Conservation (phyloP, 2,329 filamentous ascomycete species). For the Davidsoniella virescens region DNA sequence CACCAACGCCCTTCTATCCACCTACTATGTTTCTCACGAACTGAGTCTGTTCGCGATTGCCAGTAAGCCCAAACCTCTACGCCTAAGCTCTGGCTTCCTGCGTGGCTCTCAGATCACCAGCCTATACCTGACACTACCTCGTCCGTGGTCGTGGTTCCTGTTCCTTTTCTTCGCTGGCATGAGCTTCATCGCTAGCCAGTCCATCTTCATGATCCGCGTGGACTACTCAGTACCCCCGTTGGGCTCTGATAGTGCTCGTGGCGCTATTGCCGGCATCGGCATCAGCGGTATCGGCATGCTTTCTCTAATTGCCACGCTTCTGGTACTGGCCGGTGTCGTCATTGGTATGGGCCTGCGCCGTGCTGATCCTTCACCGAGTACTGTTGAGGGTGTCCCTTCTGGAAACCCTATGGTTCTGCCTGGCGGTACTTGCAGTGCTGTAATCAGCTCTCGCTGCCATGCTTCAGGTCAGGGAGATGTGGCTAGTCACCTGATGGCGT, state of each 20-base stretch:
- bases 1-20: constrained; percentile 30
- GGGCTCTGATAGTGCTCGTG: constrained; percentile 6
- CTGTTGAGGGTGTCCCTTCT: constrained; percentile 21
- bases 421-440: constrained; percentile 34
- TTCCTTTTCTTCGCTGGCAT: constrained; percentile 27
- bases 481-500: constrained; percentile 23
- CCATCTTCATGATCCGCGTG: constrained; percentile 23
- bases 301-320: constrained; percentile 25
- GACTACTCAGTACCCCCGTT: constrained; percentile 16
- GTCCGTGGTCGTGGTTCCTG: constrained; percentile 28
- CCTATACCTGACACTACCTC: constrained; percentile 34
- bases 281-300: constrained; percentile 29
- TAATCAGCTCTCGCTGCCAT: constrained; percentile 34
- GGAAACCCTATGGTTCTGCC: constrained; percentile 33
- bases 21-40: constrained; percentile 35
- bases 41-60: constrained; percentile 27
- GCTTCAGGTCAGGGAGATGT: constrained; percentile 19
- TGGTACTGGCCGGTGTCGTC: constrained; percentile 21
- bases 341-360: constrained; percentile 25
- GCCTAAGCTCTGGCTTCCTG: constrained; percentile 29
- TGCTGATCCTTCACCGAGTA: constrained; percentile 22
- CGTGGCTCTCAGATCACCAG: constrained; percentile 30
- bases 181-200: constrained; percentile 30
- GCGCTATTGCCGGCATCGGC: constrained; percentile 21
- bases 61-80: constrained; percentile 20